Percentiles rank a stretch among this genome's conserved stretches.
Conservation (phyloP, 2,329 filamentous ascomycete genomes). For the Chrysoporthe austroafricana region DNA sequence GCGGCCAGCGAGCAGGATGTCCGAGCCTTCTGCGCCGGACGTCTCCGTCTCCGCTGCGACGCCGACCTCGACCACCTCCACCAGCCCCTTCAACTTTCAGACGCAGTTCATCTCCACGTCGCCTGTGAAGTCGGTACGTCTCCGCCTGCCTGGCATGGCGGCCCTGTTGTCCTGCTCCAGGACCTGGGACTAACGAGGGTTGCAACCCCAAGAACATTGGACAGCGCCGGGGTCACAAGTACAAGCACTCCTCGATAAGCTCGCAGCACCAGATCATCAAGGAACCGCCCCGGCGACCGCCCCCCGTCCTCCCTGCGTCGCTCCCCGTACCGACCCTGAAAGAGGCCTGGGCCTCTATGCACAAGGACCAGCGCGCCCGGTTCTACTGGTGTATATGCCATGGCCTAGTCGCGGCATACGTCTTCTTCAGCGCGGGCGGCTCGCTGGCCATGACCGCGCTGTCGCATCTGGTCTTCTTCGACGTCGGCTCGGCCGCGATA, state of each 20-base stretch:
- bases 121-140: slow-evolving; percentile 75
- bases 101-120: slow-evolving; percentile 76
- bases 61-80: slow-evolving; percentile 28
- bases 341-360: slow-evolving; percentile 91
- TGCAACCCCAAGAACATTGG: slow-evolving; percentile 70
- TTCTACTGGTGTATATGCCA: slow-evolving; percentile 92
- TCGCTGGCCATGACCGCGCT: slow-evolving; percentile 90
- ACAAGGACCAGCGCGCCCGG: slow-evolving; percentile 79
- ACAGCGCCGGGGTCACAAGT: slow-evolving; percentile 91
- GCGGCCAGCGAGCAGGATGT: slow-evolving; percentile 39
- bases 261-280: slow-evolving; percentile 91
- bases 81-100: slow-evolving; percentile 92
- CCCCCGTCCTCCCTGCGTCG: slow-evolving; percentile 86
- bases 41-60: slow-evolving; percentile 36
- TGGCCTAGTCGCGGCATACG: slow-evolving; percentile 78
- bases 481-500: slow-evolving; percentile 87
- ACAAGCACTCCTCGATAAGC: slow-evolving; percentile 95
- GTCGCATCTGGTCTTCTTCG: slow-evolving; percentile 92
- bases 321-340: slow-evolving; percentile 87
- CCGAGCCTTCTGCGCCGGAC: slow-evolving; percentile 36
- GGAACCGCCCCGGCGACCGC: slow-evolving; percentile 83
- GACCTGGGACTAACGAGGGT: neutral
- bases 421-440: slow-evolving; percentile 83
- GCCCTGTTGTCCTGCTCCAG: neutral
- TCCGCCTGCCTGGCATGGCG: neutral